A percentile compares a stretch with the other conserved stretches of the same genome.
Conservation (phyloP, 192 early-diverging fungal genomes). For the Funneliformis mosseae region DNA sequence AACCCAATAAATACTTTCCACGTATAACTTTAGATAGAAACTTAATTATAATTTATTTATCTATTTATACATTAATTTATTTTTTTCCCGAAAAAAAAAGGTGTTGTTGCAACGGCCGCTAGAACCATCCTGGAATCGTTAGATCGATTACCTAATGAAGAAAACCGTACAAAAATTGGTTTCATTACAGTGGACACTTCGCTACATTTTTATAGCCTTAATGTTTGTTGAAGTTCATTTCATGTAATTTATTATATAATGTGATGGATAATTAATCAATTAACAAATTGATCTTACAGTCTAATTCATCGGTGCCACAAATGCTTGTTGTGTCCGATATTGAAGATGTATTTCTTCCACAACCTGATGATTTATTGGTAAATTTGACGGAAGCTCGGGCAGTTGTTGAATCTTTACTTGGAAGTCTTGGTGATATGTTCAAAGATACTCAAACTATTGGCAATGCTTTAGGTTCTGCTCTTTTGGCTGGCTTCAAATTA, state of each 20-base stretch:
- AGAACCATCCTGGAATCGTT: conserved; percentile 80
- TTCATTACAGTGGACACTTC: conserved; percentile 89
- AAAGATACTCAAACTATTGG: conserved; percentile 75
- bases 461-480: conserved; percentile 81
- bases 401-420: conserved; percentile 72
- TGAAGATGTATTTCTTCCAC: conserved; percentile 87
- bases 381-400: conserved; percentile 82
- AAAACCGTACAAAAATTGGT: conserved; percentile 85
- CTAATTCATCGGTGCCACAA: conserved; percentile 78
- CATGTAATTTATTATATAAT: not conserved
- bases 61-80: not conserved
- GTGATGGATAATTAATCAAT: not conserved
- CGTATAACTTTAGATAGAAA: not conserved
- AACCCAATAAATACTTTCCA: not conserved
- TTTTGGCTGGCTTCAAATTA: conserved; percentile 81
- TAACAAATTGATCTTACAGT: conserved; percentile 9
- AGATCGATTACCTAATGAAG: conserved; percentile 84
- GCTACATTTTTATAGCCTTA: conserved; percentile 92
- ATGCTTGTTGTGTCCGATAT: conserved; percentile 92
- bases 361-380: conserved; percentile 87
- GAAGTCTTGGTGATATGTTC: conserved; percentile 82
- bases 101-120: conserved; percentile 79
- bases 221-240: conserved; percentile 29
- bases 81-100: conserved; percentile 32
- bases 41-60: not conserved